Conservation (phyloP, 2,329 filamentous ascomycete species). For the Diplocarpon rosae region DNA sequence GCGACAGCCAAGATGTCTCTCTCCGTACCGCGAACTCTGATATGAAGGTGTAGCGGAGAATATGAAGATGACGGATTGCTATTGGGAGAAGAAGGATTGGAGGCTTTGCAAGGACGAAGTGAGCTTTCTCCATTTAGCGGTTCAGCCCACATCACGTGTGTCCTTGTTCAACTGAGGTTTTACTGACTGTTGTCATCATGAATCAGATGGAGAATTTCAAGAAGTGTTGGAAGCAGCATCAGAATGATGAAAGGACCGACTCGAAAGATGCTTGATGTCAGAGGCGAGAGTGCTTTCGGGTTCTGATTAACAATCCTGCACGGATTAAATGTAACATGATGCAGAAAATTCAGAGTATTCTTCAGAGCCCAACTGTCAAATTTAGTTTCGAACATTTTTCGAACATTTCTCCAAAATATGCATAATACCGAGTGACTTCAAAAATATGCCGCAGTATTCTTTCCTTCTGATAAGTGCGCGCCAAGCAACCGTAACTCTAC, state of each 20-base stretch:
- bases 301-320: neutral
- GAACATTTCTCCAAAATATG: no score
- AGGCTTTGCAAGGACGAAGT: slow-evolving; percentile 80
- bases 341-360: neutral
- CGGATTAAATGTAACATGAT: neutral
- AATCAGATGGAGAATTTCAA: slow-evolving; percentile 78
- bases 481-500: no score
- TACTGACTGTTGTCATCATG: slow-evolving; percentile 9
- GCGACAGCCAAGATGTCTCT: neutral
- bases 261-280: slow-evolving; percentile 51
- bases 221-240: slow-evolving; percentile 82
- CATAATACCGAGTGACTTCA: no score
- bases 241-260: slow-evolving; percentile 74
- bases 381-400: no score
- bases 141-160: slow-evolving; percentile 19
- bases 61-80: slow-evolving; percentile 84
- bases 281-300: neutral
- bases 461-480: no score
- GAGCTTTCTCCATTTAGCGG: slow-evolving; percentile 30
- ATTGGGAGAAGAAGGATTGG: slow-evolving; percentile 95
- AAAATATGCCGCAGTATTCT: no score
- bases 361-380: no score
- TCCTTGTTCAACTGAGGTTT: neutral
- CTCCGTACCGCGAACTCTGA: neutral
- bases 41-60: slow-evolving; percentile 59